phyloP scores from a whole-genome alignment of 495 filamentous ascomycete species.

The Daldinia vernicosa region DNA sequence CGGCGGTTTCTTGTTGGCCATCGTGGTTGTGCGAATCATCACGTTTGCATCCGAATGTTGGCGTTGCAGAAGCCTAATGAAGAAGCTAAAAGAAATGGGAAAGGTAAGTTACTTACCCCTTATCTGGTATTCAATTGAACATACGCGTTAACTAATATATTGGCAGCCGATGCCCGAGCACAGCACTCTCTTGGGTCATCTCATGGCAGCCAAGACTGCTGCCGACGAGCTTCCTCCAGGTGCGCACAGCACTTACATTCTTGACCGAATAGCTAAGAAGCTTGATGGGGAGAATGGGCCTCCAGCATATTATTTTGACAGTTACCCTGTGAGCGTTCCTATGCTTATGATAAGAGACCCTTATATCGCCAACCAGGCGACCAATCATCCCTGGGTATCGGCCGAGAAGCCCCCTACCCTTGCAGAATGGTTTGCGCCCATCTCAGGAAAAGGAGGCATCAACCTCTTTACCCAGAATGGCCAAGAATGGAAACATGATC shows the following conservation, averaged over 20 bases:
- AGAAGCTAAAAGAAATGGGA: slow-evolving; percentile 33
- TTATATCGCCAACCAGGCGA: slow-evolving; percentile 44
- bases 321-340: slow-evolving; percentile 37
- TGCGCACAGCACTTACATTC: slow-evolving; percentile 39
- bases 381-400: slow-evolving; percentile 34
- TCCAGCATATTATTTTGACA: slow-evolving; percentile 45
- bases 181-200: slow-evolving; percentile 42
- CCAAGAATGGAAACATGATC: slow-evolving; percentile 51
- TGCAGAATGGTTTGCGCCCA: slow-evolving; percentile 40
- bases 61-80: slow-evolving; percentile 30
- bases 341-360: slow-evolving; percentile 39
- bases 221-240: slow-evolving; percentile 37
- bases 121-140: neutral
- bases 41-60: slow-evolving; percentile 34
- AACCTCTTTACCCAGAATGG: slow-evolving; percentile 48
- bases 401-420: slow-evolving; percentile 38
- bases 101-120: slow-evolving; percentile 26
- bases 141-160: neutral
- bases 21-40: slow-evolving; percentile 17
- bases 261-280: slow-evolving; percentile 29
- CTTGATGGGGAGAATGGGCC: slow-evolving; percentile 20
- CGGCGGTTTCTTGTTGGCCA: slow-evolving; percentile 28
- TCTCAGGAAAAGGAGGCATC: slow-evolving; percentile 40
- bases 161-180: slow-evolving; percentile 43
- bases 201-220: slow-evolving; percentile 41